phyloP scores from a whole-genome alignment of 2,329 filamentous ascomycete genomes.

The Colletotrichum paranaense region DNA sequence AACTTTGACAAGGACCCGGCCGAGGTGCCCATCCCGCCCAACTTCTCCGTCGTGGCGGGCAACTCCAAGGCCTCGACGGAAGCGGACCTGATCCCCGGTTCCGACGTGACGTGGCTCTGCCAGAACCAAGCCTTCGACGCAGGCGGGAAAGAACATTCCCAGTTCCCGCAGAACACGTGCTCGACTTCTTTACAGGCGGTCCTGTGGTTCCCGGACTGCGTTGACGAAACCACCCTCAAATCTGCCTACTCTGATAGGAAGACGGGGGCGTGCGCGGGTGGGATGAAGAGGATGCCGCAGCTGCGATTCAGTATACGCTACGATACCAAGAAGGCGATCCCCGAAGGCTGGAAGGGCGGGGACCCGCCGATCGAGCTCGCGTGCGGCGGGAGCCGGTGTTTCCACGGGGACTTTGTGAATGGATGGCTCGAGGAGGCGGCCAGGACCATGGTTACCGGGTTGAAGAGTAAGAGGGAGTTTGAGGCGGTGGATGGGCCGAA shows the following conservation, averaged over 20 bases:
- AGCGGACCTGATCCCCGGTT: constrained; percentile 23
- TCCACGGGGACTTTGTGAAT: constrained; percentile 59
- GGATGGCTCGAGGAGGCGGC: constrained; percentile 55
- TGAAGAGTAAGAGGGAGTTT: constrained; percentile 38
- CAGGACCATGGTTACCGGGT: constrained; percentile 49
- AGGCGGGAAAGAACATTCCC: constrained; percentile 20
- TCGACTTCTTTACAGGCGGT: constrained; percentile 40
- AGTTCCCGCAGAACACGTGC: constrained; percentile 39
- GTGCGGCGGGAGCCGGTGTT: constrained; percentile 51
- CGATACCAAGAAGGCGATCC: constrained; percentile 52
- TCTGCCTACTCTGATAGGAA: constrained; percentile 32
- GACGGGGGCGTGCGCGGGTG: constrained; percentile 47
- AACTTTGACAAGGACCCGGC: constrained; percentile 48
- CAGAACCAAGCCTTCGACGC: constrained; percentile 25
- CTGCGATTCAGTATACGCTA: constrained; percentile 60
- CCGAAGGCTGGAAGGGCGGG: constrained; percentile 56
- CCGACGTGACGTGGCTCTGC: constrained; percentile 34
- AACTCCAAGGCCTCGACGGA: constrained; percentile 49
- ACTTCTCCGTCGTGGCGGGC: constrained; percentile 56
- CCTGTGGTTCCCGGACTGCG: constrained; percentile 40
- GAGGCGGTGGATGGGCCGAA: constrained; percentile 45
- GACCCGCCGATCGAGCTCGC: constrained; percentile 56
- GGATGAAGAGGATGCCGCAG: constrained; percentile 58
- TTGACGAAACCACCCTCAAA: constrained; percentile 35
- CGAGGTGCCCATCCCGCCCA: constrained; percentile 56